phyloP scores from a whole-genome alignment of 441 rosid genomes.

The Populus trichocarpa region DNA sequence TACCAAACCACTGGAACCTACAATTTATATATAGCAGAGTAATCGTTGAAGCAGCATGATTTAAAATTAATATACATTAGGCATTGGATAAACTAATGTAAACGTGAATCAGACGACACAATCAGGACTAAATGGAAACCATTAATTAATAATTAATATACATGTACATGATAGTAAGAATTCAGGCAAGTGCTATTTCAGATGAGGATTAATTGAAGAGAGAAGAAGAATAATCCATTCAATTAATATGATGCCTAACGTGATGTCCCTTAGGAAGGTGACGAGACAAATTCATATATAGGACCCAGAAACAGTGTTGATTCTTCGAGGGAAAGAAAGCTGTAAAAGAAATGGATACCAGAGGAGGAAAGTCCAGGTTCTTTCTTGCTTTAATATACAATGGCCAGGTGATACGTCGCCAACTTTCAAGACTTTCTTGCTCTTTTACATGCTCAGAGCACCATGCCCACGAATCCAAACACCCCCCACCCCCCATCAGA shows the following conservation, averaged over 20 bases:
- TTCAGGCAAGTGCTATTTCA: neutral
- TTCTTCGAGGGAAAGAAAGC: constrained; percentile 7
- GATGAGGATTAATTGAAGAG: neutral
- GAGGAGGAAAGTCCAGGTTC: constrained; percentile 31
- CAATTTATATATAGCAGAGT: too few relatives aligned
- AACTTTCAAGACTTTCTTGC: constrained; percentile 14
- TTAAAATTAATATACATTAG: too few relatives aligned
- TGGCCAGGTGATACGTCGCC: neutral
- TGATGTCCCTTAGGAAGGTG: constrained; percentile 13
- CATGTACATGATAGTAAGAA: too few relatives aligned
- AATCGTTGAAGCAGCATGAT: too few relatives aligned
- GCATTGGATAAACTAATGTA: neutral
- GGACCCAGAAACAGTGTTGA: constrained; percentile 22
- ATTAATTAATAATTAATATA: too few relatives aligned
- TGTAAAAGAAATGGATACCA: constrained; percentile 18
- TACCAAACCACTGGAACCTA: too few relatives aligned
- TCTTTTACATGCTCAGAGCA: neutral
- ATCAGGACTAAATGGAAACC: neutral
- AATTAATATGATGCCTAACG: neutral
- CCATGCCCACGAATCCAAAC: constrained; percentile 16
- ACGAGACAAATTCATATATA: constrained; percentile 3
- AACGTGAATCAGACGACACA: neutral
- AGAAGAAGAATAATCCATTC: neutral
- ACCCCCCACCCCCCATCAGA: neutral
- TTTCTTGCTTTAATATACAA: neutral